Base-by-base conservation (phyloP, 495 filamentous ascomycete species). In the Aspergillus nanangensis region DNA sequence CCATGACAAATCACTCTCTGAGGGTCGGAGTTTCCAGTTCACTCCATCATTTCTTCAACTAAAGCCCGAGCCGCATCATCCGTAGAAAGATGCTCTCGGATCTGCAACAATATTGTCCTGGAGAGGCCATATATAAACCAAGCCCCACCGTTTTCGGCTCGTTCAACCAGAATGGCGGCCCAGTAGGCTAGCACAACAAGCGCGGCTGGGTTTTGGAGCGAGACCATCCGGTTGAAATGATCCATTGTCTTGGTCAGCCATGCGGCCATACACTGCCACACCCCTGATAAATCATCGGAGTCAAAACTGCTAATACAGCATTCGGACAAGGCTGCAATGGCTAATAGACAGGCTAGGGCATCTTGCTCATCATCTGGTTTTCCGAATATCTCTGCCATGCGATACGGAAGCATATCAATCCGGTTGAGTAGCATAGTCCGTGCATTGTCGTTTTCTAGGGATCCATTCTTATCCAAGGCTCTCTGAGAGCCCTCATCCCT, bases 91-190 rank as follows among this genome's bases (percentile, higher is more conserved):
- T n/a, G n/a, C n/a, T n/a, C n/a, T n/a, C n/a, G n/a, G n/a, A n/a
- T n/a, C n/a, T n/a, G n/a, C n/a, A n/a, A n/a, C n/a, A n/a, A n/a
- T n/a, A n/a, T n/a, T n/a, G n/a, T n/a, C n/a, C n/a, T n/a, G n/a
- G n/a, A n/a, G n/a, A n/a, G n/a, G n/a, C n/a, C n/a, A n/a, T n/a
- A n/a, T n/a, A n/a, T n/a, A n/a, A n/a, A n/a, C n/a, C n/a, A n/a
- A n/a, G n/a, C n/a, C n/a, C n/a, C n/a, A n/a, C n/a, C n/a, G n/a
- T n/a, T n/a, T n/a, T n/a, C n/a, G n/a, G n/a, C n/a, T n/a, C n/a
- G n/a, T n/a, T n/a, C n/a, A n/a, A 49, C 31, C 29, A 49, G 17
- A 0, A 49, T 8, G 5, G 39, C 46, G 4, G 38, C 46, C 46
- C 46, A 49, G 18, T 49, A 33, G 1, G 39, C 46, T 11, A 49